These are phyloP conservation scores for Verticillium nonalfalfae DNA, from an alignment of 2,329 filamentous ascomycete species.

Conservation along the genomic window DNA sequence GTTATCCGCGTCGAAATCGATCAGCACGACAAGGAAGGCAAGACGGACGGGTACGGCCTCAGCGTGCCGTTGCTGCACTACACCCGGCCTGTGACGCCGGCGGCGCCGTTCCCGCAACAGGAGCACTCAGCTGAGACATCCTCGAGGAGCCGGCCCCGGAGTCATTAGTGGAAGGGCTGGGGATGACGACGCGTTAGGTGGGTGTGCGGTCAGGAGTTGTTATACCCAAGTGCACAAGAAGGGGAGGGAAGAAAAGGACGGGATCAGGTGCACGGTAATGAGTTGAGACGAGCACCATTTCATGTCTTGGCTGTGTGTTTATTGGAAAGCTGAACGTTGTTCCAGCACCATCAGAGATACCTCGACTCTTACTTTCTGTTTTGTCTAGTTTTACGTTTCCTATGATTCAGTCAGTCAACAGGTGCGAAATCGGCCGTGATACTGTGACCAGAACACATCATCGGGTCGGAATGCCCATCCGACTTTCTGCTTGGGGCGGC, in stretches of 20 bases:
- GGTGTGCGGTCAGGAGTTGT: not conserved
- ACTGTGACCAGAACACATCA: not conserved
- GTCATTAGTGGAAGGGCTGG: not conserved
- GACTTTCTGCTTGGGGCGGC: not conserved
- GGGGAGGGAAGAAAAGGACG: not conserved
- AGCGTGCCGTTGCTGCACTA: slow-evolving; percentile 68
- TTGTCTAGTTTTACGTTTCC: not conserved
- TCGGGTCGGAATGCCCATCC: not conserved
- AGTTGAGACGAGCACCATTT: not conserved
- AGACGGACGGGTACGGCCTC: slow-evolving; percentile 76
- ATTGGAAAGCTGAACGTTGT: not conserved
- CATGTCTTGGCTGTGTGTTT: not conserved
- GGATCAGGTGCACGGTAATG: not conserved
- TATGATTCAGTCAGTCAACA: not conserved
- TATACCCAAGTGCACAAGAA: not conserved
- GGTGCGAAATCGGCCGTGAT: not conserved
- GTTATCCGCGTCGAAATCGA: slow-evolving; percentile 83
- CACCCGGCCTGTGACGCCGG: slow-evolving; percentile 16
- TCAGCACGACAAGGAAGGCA: slow-evolving; percentile 73
- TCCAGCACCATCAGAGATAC: not conserved
- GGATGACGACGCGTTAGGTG: not conserved
- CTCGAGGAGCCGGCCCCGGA: not conserved
- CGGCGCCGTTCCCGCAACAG: slow-evolving; percentile 6
- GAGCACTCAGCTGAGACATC: not conserved
- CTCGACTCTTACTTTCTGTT: not conserved